A percentile compares a stretch with the other conserved stretches of the same genome.
Conservation (phyloP, 331 rosid species). For the Acacia pycnantha region DNA sequence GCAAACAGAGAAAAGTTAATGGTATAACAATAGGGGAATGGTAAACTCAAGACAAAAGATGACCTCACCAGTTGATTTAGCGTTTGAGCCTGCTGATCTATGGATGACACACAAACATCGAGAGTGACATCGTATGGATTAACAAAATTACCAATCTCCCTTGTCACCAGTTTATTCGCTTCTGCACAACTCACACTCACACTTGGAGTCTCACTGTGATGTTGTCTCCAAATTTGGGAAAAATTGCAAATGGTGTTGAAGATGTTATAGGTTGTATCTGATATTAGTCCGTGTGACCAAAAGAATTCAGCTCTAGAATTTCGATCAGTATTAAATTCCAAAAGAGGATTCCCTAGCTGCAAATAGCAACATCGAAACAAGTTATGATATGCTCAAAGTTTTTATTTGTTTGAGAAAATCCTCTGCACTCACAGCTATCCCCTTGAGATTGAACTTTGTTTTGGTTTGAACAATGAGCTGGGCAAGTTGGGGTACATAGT, state of each 20-base stretch:
- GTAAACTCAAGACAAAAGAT: neutral
- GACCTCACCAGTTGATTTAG: slow-evolving; percentile 59
- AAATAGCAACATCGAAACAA: slow-evolving; percentile 6
- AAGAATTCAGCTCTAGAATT: slow-evolving; percentile 65
- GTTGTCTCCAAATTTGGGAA: slow-evolving; percentile 66
- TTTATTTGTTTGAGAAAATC: neutral
- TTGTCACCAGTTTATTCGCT: slow-evolving; percentile 63
- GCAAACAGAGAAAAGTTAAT: neutral
- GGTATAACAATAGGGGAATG: neutral
- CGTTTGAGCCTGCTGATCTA: slow-evolving; percentile 54
- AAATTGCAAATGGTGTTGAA: slow-evolving; percentile 60
- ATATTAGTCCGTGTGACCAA: slow-evolving; percentile 89
- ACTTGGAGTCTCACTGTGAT: slow-evolving; percentile 53
- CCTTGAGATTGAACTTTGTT: slow-evolving; percentile 51
- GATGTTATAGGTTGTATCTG: slow-evolving; percentile 63
- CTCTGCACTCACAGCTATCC: slow-evolving; percentile 58
- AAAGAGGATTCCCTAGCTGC: slow-evolving; percentile 75
- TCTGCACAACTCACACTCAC: slow-evolving; percentile 49
- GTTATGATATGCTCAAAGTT: neutral
- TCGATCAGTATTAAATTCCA: slow-evolving; percentile 67
- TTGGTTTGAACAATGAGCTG: slow-evolving; percentile 49
- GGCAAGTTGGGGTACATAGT: slow-evolving; percentile 74
- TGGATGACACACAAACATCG: slow-evolving; percentile 77
- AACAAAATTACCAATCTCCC: slow-evolving; percentile 69
- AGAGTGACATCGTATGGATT: slow-evolving; percentile 84